phyloP scores from a whole-genome alignment of 805 yeast genomes.

The Clavispora phyllophila region DNA sequence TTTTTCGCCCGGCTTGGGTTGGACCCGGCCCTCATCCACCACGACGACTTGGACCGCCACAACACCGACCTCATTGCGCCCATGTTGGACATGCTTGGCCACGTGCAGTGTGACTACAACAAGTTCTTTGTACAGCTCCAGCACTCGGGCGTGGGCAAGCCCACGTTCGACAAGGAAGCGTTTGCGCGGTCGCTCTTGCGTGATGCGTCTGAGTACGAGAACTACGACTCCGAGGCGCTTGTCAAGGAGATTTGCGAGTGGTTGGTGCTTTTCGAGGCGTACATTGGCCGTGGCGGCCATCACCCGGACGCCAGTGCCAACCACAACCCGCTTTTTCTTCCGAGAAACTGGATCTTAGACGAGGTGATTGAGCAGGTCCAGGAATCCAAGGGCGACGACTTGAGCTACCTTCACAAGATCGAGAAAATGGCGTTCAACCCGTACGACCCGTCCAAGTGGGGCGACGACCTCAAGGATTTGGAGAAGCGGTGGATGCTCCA shows the following conservation, averaged over 20 bases:
- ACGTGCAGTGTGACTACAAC: constrained; percentile 72
- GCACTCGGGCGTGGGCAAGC: constrained; percentile 28
- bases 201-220: constrained; percentile 12
- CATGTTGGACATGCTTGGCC: constrained; percentile 54
- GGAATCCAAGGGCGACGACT: constrained; percentile 46
- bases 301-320: constrained; percentile 40
- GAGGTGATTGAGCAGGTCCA: constrained; percentile 64
- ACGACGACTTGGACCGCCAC: constrained; percentile 30
- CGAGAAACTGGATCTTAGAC: constrained; percentile 81
- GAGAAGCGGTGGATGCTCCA: constrained; percentile 50
- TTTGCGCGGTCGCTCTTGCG: constrained; percentile 19
- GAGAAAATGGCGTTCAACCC: constrained; percentile 74
- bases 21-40: constrained; percentile 28
- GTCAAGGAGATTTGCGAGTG: constrained; percentile 42
- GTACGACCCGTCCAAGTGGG: constrained; percentile 64
- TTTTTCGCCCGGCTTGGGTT: constrained; percentile 72
- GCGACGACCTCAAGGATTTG: constrained; percentile 53
- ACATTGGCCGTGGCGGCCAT: constrained; percentile 31
- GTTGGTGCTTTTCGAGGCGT: constrained; percentile 44
- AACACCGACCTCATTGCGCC: constrained; percentile 49
- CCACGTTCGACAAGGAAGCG: constrained; percentile 7
- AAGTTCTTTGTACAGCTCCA: constrained; percentile 68
- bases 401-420: constrained; percentile 52
- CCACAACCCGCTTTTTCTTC: constrained; percentile 74
- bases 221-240: constrained; percentile 35